These are phyloP conservation scores for Neodidymelliopsis sp. DNA, from an alignment of 2,329 filamentous ascomycete genomes.

Conservation along the genomic window DNA sequence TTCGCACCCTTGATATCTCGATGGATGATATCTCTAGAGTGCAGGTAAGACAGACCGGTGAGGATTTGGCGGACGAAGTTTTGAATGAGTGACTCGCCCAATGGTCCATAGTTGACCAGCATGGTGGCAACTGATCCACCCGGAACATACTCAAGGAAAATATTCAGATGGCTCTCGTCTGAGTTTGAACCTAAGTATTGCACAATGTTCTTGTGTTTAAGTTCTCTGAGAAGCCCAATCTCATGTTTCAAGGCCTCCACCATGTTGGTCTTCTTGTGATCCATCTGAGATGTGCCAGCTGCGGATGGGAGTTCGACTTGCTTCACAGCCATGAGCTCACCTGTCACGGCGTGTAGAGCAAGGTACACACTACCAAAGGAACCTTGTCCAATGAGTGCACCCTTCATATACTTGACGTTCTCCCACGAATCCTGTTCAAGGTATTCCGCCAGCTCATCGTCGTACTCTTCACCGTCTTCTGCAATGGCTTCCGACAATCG, in stretches of 20 bases:
- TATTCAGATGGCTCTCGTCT: constrained; percentile 91
- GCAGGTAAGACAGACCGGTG: constrained; percentile 89
- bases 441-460: constrained; percentile 89
- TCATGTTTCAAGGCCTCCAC: constrained; percentile 96
- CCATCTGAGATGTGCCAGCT: constrained; percentile 73
- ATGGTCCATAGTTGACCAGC: constrained; percentile 96
- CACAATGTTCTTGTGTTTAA: constrained; percentile 96
- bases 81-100: constrained; percentile 90
- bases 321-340: constrained; percentile 97
- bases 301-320: constrained; percentile 92
- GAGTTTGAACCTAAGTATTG: constrained; percentile 96
- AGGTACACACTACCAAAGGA: constrained; percentile 97
- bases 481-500: constrained; percentile 83
- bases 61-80: constrained; percentile 98
- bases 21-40: constrained; percentile 95
- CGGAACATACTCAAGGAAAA: constrained; percentile 99
- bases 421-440: constrained; percentile 93
- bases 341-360: constrained; percentile 92
- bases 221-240: constrained; percentile 89
- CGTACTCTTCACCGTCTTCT: constrained; percentile 89
- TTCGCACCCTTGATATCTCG: constrained; percentile 99
- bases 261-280: constrained; percentile 96
- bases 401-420: constrained; percentile 99
- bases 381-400: constrained; percentile 93
- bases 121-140: constrained; percentile 97